Evolutionary conservation across 2,329 filamentous ascomycete species (phyloP).

Genomic region (Colletotrichum lindemuthianum): DNA sequence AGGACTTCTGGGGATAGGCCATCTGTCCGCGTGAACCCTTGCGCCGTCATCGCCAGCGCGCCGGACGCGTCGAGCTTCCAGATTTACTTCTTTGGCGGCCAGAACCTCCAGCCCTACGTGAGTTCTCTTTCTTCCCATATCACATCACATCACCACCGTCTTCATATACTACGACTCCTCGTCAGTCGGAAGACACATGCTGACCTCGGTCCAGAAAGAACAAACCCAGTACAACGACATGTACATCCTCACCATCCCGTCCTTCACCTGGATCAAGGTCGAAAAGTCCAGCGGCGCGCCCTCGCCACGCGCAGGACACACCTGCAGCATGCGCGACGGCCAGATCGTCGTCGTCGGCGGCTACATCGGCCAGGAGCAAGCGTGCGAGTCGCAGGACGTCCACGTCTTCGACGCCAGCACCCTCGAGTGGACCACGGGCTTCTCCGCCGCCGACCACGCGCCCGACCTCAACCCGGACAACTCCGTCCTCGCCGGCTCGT

Average conservation of each 20-base stretch:
- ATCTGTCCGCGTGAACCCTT: slow-evolving; percentile 75
- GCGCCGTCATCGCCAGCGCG: slow-evolving; percentile 74
- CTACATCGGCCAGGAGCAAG: slow-evolving; percentile 69
- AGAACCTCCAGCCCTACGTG: slow-evolving; percentile 73
- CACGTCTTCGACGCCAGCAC: slow-evolving; percentile 78
- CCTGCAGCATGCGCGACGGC: slow-evolving; percentile 74
- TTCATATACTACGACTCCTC: too few relatives aligned
- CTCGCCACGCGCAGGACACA: slow-evolving; percentile 72
- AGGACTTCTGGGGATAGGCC: slow-evolving; percentile 71
- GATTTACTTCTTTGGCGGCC: slow-evolving; percentile 81
- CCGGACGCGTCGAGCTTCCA: slow-evolving; percentile 80
- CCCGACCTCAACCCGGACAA: slow-evolving; percentile 59
- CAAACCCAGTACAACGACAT: slow-evolving; percentile 74
- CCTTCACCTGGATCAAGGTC: slow-evolving; percentile 78
- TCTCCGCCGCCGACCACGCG: slow-evolving; percentile 64
- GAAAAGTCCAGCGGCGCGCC: slow-evolving; percentile 62
- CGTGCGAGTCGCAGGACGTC: slow-evolving; percentile 74
- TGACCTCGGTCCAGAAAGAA: slow-evolving; percentile 42
- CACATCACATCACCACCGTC: too few relatives aligned
- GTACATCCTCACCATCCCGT: slow-evolving; percentile 78
- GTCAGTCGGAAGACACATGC: not conserved
- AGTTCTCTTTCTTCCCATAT: slow-evolving; percentile 34
- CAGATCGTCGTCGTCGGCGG: slow-evolving; percentile 79
- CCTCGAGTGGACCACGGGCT: slow-evolving; percentile 71
- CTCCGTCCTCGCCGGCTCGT: slow-evolving; percentile 65